These are phyloP conservation scores for Xerocomus brunneocitrinus DNA, from an alignment of 768 basidiomycete genomes.

Conservation along the genomic window DNA sequence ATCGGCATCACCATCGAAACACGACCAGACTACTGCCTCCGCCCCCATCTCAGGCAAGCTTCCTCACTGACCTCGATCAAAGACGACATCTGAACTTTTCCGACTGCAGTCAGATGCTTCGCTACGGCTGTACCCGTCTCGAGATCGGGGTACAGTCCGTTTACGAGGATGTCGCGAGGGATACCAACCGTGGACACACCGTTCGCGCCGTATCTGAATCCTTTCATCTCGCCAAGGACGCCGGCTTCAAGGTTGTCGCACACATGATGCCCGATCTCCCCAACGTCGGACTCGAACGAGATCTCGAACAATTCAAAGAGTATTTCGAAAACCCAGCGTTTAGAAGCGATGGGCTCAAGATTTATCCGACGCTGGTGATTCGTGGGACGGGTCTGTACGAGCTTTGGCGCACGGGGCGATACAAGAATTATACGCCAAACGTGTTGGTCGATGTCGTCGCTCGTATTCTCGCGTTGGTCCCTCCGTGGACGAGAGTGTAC, in stretches of 20 bases:
- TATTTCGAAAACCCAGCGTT: slow-evolving; percentile 99
- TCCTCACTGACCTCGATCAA: neutral
- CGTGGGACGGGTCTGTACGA: slow-evolving; percentile 95
- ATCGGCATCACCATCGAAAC: slow-evolving; percentile 99
- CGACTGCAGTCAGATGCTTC: slow-evolving; percentile 85
- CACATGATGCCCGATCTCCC: slow-evolving; percentile 99
- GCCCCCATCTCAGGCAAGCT: slow-evolving; percentile 83
- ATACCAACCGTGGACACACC: slow-evolving; percentile 98
- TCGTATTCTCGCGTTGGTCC: slow-evolving; percentile 90
- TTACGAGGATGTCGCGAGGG: slow-evolving; percentile 98
- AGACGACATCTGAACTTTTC: neutral
- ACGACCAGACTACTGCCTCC: slow-evolving; percentile 94
- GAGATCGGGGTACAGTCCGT: slow-evolving; percentile 99
- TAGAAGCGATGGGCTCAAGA: slow-evolving; percentile 94
- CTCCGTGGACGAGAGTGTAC: slow-evolving; percentile 98
- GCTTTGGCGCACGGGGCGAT: slow-evolving; percentile 93
- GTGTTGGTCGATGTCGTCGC: slow-evolving; percentile 97
- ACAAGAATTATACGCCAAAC: slow-evolving; percentile 99
- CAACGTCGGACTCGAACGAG: slow-evolving; percentile 95
- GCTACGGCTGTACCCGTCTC: slow-evolving; percentile 96
- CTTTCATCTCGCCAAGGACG: slow-evolving; percentile 97
- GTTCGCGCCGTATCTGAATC: slow-evolving; percentile 95
- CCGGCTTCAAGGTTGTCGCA: slow-evolving; percentile 98
- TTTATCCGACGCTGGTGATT: slow-evolving; percentile 97
- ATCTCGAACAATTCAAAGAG: slow-evolving; percentile 98